These are phyloP conservation scores for carrot (Daucus carota) DNA, from an alignment of 129 eudicot species.

Conservation along the genomic window DH1_v3.0 NC_030386.2:14702001-14702500, in stretches of 20 bases:
- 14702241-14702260: slow-evolving; percentile 84
- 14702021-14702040: background rate
- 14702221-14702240: slow-evolving; percentile 73
- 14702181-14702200: background rate
- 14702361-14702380: slow-evolving; percentile 63
- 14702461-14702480: slow-evolving; percentile 67
- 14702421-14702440: slow-evolving; percentile 84
- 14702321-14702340: slow-evolving; percentile 64
- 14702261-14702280: slow-evolving; percentile 62
- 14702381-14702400: slow-evolving; percentile 44
- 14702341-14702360: slow-evolving; percentile 81
- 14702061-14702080: background rate
- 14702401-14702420: slow-evolving; percentile 86
- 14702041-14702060: background rate
- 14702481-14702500: slow-evolving; percentile 82
- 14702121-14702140: background rate
- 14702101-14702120: background rate
- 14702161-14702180: background rate
- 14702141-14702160: no score
- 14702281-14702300: slow-evolving; percentile 94
- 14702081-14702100: background rate
- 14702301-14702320: slow-evolving; percentile 73
- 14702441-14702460: slow-evolving; percentile 76
- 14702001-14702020: background rate
- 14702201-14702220: background rate